These are phyloP conservation scores for Talaromyces sp. DNA, from an alignment of 2,329 filamentous ascomycete species.

Conservation along the genomic window DNA sequence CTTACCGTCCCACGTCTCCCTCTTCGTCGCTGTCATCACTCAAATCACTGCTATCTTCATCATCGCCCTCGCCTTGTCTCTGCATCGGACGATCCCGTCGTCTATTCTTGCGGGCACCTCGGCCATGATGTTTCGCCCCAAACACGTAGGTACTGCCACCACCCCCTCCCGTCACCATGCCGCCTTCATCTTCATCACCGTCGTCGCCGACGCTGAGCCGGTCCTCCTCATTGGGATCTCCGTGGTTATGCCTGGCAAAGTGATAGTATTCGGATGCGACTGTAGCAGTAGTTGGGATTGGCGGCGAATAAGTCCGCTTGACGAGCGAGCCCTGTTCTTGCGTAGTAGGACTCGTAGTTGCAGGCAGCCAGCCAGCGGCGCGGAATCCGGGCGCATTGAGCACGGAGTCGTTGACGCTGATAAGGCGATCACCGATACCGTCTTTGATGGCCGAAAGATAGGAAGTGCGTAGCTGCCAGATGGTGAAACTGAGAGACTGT, in stretches of 20 bases:
- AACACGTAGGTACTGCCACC: conserved; percentile 52
- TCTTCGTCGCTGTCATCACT: conserved; percentile 65
- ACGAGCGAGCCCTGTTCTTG: conserved; percentile 41
- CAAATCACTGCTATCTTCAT: conserved; percentile 63
- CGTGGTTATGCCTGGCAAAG: conserved; percentile 33
- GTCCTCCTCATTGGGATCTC: conserved; percentile 22
- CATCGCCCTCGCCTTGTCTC: conserved; percentile 53
- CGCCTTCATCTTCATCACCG: conserved; percentile 59
- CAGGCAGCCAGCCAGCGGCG: conserved; percentile 56
- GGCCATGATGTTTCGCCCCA: conserved; percentile 38
- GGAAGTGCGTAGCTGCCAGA: conserved; percentile 62
- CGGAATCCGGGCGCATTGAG: conserved; percentile 63
- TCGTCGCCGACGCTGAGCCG: conserved; percentile 37
- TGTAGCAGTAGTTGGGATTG: conserved; percentile 56
- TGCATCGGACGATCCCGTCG: conserved; percentile 43
- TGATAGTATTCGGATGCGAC: conserved; percentile 61
- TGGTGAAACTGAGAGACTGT: conserved; percentile 49
- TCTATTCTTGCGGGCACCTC: conserved; percentile 26
- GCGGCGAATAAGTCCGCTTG: conserved; percentile 62
- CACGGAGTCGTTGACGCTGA: conserved; percentile 59
- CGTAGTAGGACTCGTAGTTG: conserved; percentile 28
- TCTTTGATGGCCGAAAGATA: conserved; percentile 62
- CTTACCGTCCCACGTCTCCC: conserved; percentile 40
- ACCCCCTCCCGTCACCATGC: conserved; percentile 57
- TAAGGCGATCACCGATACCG: conserved; percentile 61